Evolutionary conservation across 805 yeast genomes (phyloP).

Genomic region (Zygoascus bituminiphila): DNA sequence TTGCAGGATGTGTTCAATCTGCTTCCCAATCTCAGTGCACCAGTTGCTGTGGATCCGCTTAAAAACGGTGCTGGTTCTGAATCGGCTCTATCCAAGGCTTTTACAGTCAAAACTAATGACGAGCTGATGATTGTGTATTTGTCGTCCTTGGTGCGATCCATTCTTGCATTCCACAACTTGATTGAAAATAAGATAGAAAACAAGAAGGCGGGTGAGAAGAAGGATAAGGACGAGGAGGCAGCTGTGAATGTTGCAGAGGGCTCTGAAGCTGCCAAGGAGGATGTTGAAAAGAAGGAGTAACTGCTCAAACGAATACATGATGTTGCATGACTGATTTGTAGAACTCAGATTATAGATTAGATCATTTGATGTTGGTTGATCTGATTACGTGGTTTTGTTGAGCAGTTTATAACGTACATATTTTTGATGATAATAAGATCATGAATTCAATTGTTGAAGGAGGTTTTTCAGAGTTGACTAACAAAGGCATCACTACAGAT

Average conservation of each 20-base stretch:
- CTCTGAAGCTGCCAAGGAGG: background rate
- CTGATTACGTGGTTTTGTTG: too few species aligned
- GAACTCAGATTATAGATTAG: too few species aligned
- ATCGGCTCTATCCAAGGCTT: conserved; percentile 63
- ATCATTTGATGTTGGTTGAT: too few species aligned
- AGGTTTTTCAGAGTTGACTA: too few species aligned
- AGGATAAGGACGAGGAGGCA: conserved; percentile 2
- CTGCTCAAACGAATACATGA: too few species aligned
- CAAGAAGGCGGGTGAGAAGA: conserved; percentile 31
- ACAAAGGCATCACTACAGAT: too few species aligned
- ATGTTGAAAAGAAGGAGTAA: too few species aligned
- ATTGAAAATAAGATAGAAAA: conserved; percentile 93
- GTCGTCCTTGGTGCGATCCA: conserved; percentile 82
- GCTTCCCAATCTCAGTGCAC: conserved; percentile 62
- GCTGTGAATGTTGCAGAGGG: background rate
- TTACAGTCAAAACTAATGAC: conserved; percentile 90
- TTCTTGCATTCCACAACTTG: conserved; percentile 92
- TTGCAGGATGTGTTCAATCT: conserved; percentile 91
- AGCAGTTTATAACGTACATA: too few species aligned
- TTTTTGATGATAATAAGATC: too few species aligned
- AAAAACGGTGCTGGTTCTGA: conserved; percentile 16
- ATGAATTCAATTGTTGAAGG: too few species aligned
- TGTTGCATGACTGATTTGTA: too few species aligned
- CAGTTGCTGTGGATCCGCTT: conserved; percentile 17
- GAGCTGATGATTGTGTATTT: conserved; percentile 91